phyloP scores from a whole-genome alignment of 495 filamentous ascomycete genomes.

The Penicillium daleae region DNA sequence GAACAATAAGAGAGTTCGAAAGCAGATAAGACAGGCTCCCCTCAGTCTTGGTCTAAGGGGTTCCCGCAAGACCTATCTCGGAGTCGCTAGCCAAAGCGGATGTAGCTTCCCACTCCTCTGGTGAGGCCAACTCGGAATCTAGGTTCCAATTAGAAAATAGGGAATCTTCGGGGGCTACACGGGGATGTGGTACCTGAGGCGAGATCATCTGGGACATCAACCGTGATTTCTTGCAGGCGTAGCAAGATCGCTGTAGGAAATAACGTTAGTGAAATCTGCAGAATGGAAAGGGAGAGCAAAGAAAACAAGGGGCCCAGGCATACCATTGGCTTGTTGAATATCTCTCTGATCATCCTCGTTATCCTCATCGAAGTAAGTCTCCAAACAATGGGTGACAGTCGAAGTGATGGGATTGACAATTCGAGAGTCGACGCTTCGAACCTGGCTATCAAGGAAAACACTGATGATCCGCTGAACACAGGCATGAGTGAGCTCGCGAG shows the following conservation, averaged over 20 bases:
- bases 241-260: constrained; percentile 31
- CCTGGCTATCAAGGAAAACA: constrained; percentile 31
- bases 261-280: constrained; percentile 5
- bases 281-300: not conserved
- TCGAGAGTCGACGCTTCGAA: constrained; percentile 39
- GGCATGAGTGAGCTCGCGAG: constrained; percentile 38
- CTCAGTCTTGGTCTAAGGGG: constrained; percentile 28
- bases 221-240: constrained; percentile 39
- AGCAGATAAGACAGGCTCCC: not conserved
- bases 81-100: constrained; percentile 50
- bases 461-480: constrained; percentile 42
- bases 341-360: constrained; percentile 44
- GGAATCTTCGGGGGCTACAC: constrained; percentile 18
- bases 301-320: too few relatives aligned
- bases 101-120: constrained; percentile 51
- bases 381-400: constrained; percentile 49
- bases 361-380: constrained; percentile 42
- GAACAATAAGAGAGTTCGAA: not conserved
- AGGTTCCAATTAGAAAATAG: constrained; percentile 22
- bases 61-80: constrained; percentile 44
- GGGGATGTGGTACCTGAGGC: constrained; percentile 43
- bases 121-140: constrained; percentile 49
- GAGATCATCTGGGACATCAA: constrained; percentile 45
- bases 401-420: constrained; percentile 40
- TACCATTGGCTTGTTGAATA: constrained; percentile 44